Conservation (phyloP, 345 rosid genomes). For the Lepidium sativum region DNA sequence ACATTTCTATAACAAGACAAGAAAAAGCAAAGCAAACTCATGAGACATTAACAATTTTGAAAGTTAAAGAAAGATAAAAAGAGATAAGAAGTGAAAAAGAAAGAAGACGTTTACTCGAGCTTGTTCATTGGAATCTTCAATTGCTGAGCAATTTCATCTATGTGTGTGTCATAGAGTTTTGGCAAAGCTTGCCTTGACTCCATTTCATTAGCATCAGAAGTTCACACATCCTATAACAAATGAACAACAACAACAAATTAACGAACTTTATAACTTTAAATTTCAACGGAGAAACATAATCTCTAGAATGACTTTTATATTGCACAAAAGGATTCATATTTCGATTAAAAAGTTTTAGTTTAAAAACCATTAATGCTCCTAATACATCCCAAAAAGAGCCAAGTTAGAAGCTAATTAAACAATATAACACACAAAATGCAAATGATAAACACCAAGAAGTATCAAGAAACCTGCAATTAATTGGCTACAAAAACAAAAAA, state of each 20-base stretch:
- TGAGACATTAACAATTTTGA: neutral
- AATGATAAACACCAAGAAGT: too few species aligned
- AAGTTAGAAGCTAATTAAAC: too few species aligned
- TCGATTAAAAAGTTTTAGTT: too few species aligned
- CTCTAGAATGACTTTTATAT: too few species aligned
- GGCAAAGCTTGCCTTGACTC: slow-evolving; percentile 32
- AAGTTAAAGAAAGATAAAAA: neutral
- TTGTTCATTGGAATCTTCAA: slow-evolving; percentile 69
- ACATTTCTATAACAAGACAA: slow-evolving; percentile 41
- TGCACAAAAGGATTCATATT: too few species aligned
- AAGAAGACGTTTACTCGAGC: slow-evolving; percentile 45
- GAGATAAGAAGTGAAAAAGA: neutral
- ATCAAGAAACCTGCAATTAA: too few species aligned
- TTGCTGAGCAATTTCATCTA: slow-evolving; percentile 63
- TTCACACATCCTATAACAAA: slow-evolving; percentile 60
- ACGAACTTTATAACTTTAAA: neutral
- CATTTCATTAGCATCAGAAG: slow-evolving; percentile 59
- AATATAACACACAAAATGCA: too few species aligned
- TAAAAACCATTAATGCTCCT: too few species aligned
- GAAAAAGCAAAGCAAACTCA: neutral
- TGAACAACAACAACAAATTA: neutral
- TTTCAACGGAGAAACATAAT: neutral
- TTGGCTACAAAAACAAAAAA: too few species aligned
- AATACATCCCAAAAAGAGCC: too few species aligned
- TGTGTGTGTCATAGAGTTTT: slow-evolving; percentile 65